These are phyloP conservation scores for Apiospora koreana DNA, from an alignment of 2,329 filamentous ascomycete genomes.

Conservation along the genomic window DNA sequence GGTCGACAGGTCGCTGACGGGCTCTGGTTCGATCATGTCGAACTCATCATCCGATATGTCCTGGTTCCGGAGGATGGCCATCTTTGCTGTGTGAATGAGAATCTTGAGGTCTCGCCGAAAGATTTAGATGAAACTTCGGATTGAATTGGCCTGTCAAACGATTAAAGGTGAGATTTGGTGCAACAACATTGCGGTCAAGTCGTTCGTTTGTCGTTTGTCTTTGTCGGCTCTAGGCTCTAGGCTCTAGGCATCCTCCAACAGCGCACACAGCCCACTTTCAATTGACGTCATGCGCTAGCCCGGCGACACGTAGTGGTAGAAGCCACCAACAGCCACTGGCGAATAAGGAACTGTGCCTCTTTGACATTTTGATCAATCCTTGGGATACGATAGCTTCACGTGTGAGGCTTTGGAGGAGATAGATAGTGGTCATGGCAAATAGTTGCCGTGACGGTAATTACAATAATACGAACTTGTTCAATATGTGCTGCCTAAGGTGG, in stretches of 20 bases:
- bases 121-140: not conserved
- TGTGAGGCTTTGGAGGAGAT: not conserved
- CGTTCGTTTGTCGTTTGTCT: not conserved
- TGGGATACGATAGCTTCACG: not conserved
- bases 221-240: not conserved
- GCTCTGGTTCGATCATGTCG: conserved; percentile 7
- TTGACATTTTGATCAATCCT: not conserved
- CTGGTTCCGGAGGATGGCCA: not conserved
- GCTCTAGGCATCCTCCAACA: not conserved
- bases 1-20: conserved; percentile 5
- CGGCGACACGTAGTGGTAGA: not conserved
- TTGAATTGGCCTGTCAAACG: not conserved
- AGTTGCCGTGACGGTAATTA: too few species aligned
- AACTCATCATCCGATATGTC: conserved; percentile 11
- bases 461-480: too few species aligned
- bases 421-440: too few species aligned
- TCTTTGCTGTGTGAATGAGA: not conserved
- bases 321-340: not conserved
- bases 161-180: not conserved
- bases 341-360: not conserved
- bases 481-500: too few species aligned
- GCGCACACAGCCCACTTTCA: not conserved
- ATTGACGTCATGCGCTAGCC: not conserved
- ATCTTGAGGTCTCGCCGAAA: not conserved
- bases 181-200: not conserved